Percentiles rank a stretch among this genome's conserved stretches.
Evolutionary conservation across 2,329 filamentous ascomycete species (phyloP).

Genomic region (Celoporthe dispersa): DNA sequence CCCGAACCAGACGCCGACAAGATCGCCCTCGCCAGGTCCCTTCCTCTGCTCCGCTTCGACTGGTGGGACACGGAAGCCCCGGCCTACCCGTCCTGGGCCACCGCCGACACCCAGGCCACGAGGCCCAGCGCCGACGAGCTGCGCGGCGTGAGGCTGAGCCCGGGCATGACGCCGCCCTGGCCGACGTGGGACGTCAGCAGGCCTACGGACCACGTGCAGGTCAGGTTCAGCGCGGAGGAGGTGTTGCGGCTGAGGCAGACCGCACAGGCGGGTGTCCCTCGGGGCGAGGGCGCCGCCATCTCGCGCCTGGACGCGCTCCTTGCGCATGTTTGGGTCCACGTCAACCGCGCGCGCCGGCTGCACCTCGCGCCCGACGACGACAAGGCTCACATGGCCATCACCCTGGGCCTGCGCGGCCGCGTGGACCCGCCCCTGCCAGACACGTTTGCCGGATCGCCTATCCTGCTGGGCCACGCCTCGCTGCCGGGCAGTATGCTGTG

Average conservation of each 20-base stretch:
- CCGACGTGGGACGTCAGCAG: conserved; percentile 45
- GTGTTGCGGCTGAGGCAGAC: conserved; percentile 41
- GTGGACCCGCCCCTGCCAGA: conserved; percentile 45
- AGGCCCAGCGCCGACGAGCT: conserved; percentile 30
- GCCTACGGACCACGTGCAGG: conserved; percentile 39
- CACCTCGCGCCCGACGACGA: conserved; percentile 30
- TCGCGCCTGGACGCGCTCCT: conserved; percentile 51
- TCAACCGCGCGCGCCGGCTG: conserved; percentile 46
- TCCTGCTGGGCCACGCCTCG: conserved; percentile 45
- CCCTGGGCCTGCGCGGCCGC: conserved; percentile 46
- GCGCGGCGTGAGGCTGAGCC: conserved; percentile 30
- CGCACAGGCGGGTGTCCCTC: conserved; percentile 25
- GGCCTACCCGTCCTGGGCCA: conserved; percentile 37
- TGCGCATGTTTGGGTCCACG: conserved; percentile 50
- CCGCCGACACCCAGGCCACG: conserved; percentile 34
- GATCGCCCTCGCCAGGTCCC: conserved; percentile 37
- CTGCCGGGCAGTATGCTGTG: neutral
- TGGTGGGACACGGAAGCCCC: conserved; percentile 47
- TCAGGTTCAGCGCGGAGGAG: conserved; percentile 45
- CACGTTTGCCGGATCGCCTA: conserved; percentile 49
- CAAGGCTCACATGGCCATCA: conserved; percentile 43
- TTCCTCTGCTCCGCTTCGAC: conserved; percentile 53
- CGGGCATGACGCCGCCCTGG: conserved; percentile 45
- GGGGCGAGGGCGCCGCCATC: conserved; percentile 30
- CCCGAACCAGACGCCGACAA: conserved; percentile 35